Percentiles rank a stretch among this genome's conserved stretches.
Conservation (phyloP, 768 basidiomycete genomes). For the Lentinula lateritia region DNA sequence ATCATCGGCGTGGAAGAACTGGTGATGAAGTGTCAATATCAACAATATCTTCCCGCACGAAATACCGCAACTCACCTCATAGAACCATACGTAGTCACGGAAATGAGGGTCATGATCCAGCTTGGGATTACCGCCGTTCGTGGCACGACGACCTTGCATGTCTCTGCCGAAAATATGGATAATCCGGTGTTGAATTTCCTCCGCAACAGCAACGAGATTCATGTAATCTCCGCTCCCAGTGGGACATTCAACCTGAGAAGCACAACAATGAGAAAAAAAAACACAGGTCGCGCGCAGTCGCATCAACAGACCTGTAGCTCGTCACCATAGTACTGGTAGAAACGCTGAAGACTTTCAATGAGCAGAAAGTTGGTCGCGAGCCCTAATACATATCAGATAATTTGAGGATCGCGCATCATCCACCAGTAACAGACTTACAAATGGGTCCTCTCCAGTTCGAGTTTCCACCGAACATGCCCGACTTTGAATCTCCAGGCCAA, state of each 20-base stretch:
- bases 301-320: constrained; percentile 54
- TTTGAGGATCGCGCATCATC: background rate
- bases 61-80: constrained; percentile 54
- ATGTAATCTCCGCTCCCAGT: constrained; percentile 97
- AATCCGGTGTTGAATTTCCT: constrained; percentile 98
- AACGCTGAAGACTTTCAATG: constrained; percentile 93
- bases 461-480: constrained; percentile 98
- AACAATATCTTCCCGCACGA: too few relatives aligned
- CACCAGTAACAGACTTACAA: constrained; percentile 37
- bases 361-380: constrained; percentile 94
- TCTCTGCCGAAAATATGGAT: constrained; percentile 99
- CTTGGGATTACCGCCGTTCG: constrained; percentile 85
- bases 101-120: constrained; percentile 93
- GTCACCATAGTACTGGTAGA: constrained; percentile 97
- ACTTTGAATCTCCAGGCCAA: constrained; percentile 97
- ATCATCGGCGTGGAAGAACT: constrained; percentile 95
- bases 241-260: constrained; percentile 78
- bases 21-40: background rate
- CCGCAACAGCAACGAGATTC: constrained; percentile 90
- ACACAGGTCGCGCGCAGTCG: background rate
- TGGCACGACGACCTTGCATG: constrained; percentile 76
- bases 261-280: background rate
- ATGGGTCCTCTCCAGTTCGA: constrained; percentile 97
- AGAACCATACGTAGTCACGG: constrained; percentile 95
- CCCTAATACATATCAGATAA: constrained; percentile 46